Percentiles rank a stretch among this genome's conserved stretches.
Evolutionary conservation across 164 flowering plant species (phyloP).

Genomic region (Berberis thunbergii): DNA sequence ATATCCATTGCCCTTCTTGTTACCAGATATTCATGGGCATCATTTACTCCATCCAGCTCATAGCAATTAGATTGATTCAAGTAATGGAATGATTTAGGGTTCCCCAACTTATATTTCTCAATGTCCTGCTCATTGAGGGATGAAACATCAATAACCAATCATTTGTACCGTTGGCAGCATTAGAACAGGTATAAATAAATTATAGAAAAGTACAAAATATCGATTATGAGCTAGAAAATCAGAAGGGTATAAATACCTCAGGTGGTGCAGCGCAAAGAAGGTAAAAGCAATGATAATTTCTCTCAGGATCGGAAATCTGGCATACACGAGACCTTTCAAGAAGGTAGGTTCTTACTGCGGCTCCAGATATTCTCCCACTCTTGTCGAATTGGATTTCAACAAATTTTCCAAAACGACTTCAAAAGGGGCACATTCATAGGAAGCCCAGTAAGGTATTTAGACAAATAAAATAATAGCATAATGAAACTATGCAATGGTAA

Average conservation of each 20-base stretch:
- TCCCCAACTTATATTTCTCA: slow-evolving; percentile 60
- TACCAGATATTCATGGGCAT: slow-evolving; percentile 84
- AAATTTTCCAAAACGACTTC: slow-evolving; percentile 83
- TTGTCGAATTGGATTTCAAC: slow-evolving; percentile 85
- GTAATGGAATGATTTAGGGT: slow-evolving; percentile 74
- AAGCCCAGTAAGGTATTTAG: slow-evolving; percentile 6
- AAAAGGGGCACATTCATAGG: slow-evolving; percentile 7
- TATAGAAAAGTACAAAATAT: not conserved
- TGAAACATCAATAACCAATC: not conserved
- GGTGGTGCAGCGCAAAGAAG: slow-evolving; percentile 79
- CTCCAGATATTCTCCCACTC: slow-evolving; percentile 75
- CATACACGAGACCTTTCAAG: slow-evolving; percentile 85
- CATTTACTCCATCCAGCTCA: slow-evolving; percentile 76
- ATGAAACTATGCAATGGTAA: not conserved
- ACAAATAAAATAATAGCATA: not conserved
- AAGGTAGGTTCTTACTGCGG: slow-evolving; percentile 69
- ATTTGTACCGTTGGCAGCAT: not conserved
- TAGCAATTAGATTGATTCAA: slow-evolving; percentile 84
- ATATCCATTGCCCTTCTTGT: slow-evolving; percentile 98
- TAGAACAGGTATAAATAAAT: not conserved
- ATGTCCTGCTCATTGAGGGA: slow-evolving; percentile 31
- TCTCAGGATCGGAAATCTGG: slow-evolving; percentile 75
- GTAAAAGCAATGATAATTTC: slow-evolving; percentile 83
- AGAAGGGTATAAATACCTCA: slow-evolving; percentile 36
- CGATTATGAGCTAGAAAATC: no score